Conservation (phyloP, 2,329 filamentous ascomycete genomes). For the Parasarocladium wereldwijsianum region DNA sequence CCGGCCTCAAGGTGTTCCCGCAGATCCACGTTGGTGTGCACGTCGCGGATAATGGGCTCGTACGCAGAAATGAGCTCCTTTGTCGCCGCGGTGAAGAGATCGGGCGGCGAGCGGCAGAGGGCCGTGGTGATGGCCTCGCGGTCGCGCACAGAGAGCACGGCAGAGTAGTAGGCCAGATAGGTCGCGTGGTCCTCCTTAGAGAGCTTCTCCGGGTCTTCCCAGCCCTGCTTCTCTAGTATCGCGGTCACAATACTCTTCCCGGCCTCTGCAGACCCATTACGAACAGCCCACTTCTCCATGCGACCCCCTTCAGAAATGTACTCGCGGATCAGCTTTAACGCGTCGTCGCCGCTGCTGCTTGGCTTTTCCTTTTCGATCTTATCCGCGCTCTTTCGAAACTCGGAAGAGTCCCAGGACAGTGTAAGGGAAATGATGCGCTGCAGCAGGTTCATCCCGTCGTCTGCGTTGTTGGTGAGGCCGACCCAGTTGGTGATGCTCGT, state of each 20-base stretch:
- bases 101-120: slow-evolving; percentile 54
- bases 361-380: slow-evolving; percentile 50
- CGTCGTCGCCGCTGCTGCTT: slow-evolving; percentile 40
- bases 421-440: slow-evolving; percentile 64
- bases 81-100: slow-evolving; percentile 55
- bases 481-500: slow-evolving; percentile 67
- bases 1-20: slow-evolving; percentile 51
- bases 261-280: slow-evolving; percentile 36
- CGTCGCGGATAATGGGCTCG: slow-evolving; percentile 56
- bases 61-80: slow-evolving; percentile 52
- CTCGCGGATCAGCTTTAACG: slow-evolving; percentile 43
- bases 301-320: slow-evolving; percentile 37
- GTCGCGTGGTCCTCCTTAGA: slow-evolving; percentile 45
- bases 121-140: slow-evolving; percentile 54
- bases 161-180: slow-evolving; percentile 55
- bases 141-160: slow-evolving; percentile 57
- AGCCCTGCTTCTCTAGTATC: slow-evolving; percentile 37
- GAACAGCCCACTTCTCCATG: slow-evolving; percentile 41
- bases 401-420: slow-evolving; percentile 55
- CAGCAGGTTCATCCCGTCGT: slow-evolving; percentile 69
- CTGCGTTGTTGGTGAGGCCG: slow-evolving; percentile 52
- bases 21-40: slow-evolving; percentile 60
- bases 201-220: slow-evolving; percentile 24
- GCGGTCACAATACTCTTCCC: slow-evolving; percentile 47
- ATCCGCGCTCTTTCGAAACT: slow-evolving; percentile 50